Percentiles rank a stretch among this genome's conserved stretches.
phyloP scores from a whole-genome alignment of 2,329 filamentous ascomycete species.

The Fusarium sulawesiense region DNA sequence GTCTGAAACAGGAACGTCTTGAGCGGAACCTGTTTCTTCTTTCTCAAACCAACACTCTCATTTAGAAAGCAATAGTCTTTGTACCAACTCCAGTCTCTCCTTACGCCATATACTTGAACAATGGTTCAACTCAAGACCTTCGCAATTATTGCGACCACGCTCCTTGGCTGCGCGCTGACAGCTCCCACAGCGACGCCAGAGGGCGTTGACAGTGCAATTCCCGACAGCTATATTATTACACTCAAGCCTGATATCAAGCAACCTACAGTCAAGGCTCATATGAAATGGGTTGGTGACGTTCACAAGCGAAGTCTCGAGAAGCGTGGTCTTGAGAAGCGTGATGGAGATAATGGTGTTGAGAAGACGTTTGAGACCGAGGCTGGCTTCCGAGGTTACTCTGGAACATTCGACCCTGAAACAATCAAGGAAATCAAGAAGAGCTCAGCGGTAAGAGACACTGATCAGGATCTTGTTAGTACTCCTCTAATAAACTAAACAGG shows the following conservation, averaged over 20 bases:
- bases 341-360: slow-evolving; percentile 51
- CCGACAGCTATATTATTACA: slow-evolving; percentile 69
- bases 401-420: slow-evolving; percentile 55
- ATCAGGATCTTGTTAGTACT: rapidly evolving
- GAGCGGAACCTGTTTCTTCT: neutral
- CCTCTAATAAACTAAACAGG: slow-evolving; percentile 33
- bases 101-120: slow-evolving; percentile 16
- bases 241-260: slow-evolving; percentile 64
- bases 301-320: slow-evolving; percentile 62
- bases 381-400: slow-evolving; percentile 57
- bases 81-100: slow-evolving; percentile 3
- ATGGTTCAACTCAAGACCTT: slow-evolving; percentile 48
- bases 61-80: slow-evolving; percentile 7
- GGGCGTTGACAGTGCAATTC: slow-evolving; percentile 43
- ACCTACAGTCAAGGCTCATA: slow-evolving; percentile 59
- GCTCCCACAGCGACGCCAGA: slow-evolving; percentile 28
- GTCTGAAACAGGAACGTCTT: neutral
- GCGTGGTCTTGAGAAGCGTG: slow-evolving; percentile 60
- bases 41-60: slow-evolving; percentile 17
- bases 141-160: slow-evolving; percentile 39
- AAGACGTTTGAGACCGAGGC: slow-evolving; percentile 46
- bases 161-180: slow-evolving; percentile 39
- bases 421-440: slow-evolving; percentile 56
- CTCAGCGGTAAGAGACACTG: slow-evolving; percentile 53
- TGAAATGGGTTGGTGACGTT: slow-evolving; percentile 62